Base-by-base conservation (phyloP, 2,329 filamentous ascomycete species). In the Pleomassaria siparia region DNA sequence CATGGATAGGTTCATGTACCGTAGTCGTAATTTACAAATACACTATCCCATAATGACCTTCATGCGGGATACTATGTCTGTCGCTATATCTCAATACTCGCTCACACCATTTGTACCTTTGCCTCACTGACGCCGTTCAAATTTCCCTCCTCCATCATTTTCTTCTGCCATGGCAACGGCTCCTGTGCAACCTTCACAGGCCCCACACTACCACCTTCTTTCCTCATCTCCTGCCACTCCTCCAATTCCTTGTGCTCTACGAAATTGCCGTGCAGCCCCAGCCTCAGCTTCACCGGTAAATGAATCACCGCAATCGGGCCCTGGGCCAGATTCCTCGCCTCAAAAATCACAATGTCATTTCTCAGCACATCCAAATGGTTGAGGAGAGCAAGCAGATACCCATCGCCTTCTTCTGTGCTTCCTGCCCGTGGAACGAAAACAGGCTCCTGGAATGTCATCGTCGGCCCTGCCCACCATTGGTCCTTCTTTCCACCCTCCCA, bases 401-500 rank as follows among this genome's bases (percentile, higher is more conserved):
- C 79, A 43, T 81, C 76, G 0, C 77, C 78, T 53, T 81, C 78
- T 1, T 46, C 63, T 0, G 65, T 71, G 16, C 66, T 67, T 2
- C 70, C 66, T 0, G 60, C 59, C 25, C 68, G 66, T 0, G 79
- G 78, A 11, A 81, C 74, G 47, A 82, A 82, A 0, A 77, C 73
- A 0, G 79, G 79, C 51, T 82, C 79, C 57, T 81, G 79, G 50
- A 80, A 76, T 0, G 76, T 76, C 21, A 69, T 65, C 9, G 62
- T 69, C 21, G 63, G 67, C 1, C 68, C 71, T 16, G 63, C 69
- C 51, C 60, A 72, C 43, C 59, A 73, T 22, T 55, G 66, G 42
- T 66, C 60, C 11, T 62, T 68, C 41, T 59, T 53, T 1, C 65
- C 61, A 1, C 57, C 64, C 9, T 64, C 60, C 63, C 64, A 69